Evolutionary conservation across 495 filamentous ascomycete species (phyloP), one percentile per base, ranked within the genome.

Genomic region (Bacidia gigantensis): DNA sequence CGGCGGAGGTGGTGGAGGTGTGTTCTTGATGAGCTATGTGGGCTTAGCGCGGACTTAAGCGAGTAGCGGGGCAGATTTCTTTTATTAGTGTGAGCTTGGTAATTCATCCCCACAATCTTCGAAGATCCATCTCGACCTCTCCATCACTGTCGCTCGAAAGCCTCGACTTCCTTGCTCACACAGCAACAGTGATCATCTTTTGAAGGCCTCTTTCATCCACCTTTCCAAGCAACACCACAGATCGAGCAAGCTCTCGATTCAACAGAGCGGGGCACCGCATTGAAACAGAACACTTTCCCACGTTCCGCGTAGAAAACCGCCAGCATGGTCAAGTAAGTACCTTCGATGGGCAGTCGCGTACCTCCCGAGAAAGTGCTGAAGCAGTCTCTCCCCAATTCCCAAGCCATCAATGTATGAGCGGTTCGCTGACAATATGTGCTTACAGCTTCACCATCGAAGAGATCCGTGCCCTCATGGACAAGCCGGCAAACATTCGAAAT

Each of bases 291-390:
- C 64, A 61, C 69, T n/a, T n/a, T 64, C 62, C 56, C 65, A 61
- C 51, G 58, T 69, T 76, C 65, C 65, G 59, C 60, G 62, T 65
- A 73, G 71, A 85, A 79, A 68, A 83, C 87, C 84, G 87, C 72
- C 82, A 95, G 87, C 67, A 98, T 98, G 92, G 92, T 98, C 65
- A 95, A 98, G 92, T 98, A 87, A 83, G 92, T 93, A 14, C 5
- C 43, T 58, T 57, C 46, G 14, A 3, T n/a, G n/a, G n/a, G n/a
- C n/a, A n/a, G n/a, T n/a, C n/a, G n/a, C n/a, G n/a, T n/a, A n/a
- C n/a, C n/a, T n/a, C n/a, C n/a, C n/a, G n/a, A n/a, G n/a, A n/a
- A n/a, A n/a, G n/a, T n/a, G n/a, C n/a, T n/a, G n/a, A n/a, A n/a
- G n/a, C n/a, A n/a, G n/a, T n/a, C n/a, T n/a, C n/a, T n/a, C n/a